phyloP scores from a whole-genome alignment of 306 rosid genomes.

The Vigna trinervia region DNA sequence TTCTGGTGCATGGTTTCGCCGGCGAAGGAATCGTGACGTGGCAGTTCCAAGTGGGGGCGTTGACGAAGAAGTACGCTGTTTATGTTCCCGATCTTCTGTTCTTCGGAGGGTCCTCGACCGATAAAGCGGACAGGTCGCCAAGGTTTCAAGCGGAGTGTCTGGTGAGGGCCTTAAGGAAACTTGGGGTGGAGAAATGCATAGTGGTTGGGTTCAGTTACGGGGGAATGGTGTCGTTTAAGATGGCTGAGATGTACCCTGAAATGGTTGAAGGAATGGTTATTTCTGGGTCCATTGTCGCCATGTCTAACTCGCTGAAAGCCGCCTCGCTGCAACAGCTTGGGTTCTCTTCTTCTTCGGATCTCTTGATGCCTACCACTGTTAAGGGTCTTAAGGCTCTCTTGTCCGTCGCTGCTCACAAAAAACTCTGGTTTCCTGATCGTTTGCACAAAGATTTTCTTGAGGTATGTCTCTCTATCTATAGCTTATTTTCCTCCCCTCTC shows the following conservation, averaged over 20 bases:
- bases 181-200: conserved; percentile 71
- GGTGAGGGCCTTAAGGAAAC: conserved; percentile 64
- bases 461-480: conserved; percentile 45
- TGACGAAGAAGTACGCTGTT: conserved; percentile 73
- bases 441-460: conserved; percentile 73
- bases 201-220: conserved; percentile 89
- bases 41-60: conserved; percentile 84
- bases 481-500: no score
- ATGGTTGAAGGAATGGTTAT: conserved; percentile 60
- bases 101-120: conserved; percentile 70
- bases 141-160: conserved; percentile 75
- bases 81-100: conserved; percentile 86
- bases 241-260: conserved; percentile 73
- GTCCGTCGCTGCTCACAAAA: conserved; percentile 70
- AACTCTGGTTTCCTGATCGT: conserved; percentile 77
- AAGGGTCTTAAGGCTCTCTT: conserved; percentile 75
- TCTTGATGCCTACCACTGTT: conserved; percentile 72
- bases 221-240: conserved; percentile 83
- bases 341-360: conserved; percentile 73
- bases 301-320: conserved; percentile 60
- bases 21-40: conserved; percentile 89
- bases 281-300: conserved; percentile 79
- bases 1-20: conserved; percentile 83
- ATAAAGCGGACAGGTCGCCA: conserved; percentile 65
- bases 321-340: conserved; percentile 61